These are phyloP conservation scores for Arachnomyces sp. DNA, from an alignment of 2,329 filamentous ascomycete species.

Conservation along the genomic window DNA sequence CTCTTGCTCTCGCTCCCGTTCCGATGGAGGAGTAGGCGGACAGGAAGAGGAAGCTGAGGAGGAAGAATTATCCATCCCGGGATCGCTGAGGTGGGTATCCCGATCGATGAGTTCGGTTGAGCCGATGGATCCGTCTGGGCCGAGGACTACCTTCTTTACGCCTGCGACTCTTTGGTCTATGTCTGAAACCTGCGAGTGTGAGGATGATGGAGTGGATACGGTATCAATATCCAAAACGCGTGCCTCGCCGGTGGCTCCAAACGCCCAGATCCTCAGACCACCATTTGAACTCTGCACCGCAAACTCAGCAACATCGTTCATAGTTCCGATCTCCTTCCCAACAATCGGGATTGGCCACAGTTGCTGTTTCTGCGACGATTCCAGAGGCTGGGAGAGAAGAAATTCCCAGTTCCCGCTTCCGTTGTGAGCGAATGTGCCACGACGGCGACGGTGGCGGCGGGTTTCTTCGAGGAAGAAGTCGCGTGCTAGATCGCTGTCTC, in stretches of 20 bases:
- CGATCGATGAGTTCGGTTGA: slow-evolving; percentile 15
- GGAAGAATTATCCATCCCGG: too few species aligned
- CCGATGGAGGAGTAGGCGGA: too few species aligned
- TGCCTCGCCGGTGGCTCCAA: slow-evolving; percentile 38
- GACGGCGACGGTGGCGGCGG: slow-evolving; percentile 17
- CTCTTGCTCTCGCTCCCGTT: too few species aligned
- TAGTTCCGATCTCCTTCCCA: slow-evolving; percentile 43
- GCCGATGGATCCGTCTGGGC: slow-evolving; percentile 20
- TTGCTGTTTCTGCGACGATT: slow-evolving; percentile 21
- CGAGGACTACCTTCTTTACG: slow-evolving; percentile 19
- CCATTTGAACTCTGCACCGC: slow-evolving; percentile 37
- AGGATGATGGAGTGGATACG: slow-evolving; percentile 10
- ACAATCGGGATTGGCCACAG: slow-evolving; percentile 45
- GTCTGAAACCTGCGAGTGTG: slow-evolving; percentile 5
- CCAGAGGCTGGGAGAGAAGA: slow-evolving; percentile 12
- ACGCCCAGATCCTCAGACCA: slow-evolving; percentile 47
- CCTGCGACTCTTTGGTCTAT: slow-evolving; percentile 2
- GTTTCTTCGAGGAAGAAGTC: slow-evolving; percentile 25
- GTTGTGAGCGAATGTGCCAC: slow-evolving; percentile 25
- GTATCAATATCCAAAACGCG: slow-evolving; percentile 42
- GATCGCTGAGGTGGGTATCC: too few species aligned
- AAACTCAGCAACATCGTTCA: slow-evolving; percentile 44
- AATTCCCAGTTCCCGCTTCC: slow-evolving; percentile 37
- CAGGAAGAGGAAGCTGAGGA: too few species aligned
- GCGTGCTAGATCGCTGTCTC: slow-evolving; percentile 24